Base-by-base conservation (phyloP, 2,329 filamentous ascomycete genomes). In the Hymenoscyphus occultus region DNA sequence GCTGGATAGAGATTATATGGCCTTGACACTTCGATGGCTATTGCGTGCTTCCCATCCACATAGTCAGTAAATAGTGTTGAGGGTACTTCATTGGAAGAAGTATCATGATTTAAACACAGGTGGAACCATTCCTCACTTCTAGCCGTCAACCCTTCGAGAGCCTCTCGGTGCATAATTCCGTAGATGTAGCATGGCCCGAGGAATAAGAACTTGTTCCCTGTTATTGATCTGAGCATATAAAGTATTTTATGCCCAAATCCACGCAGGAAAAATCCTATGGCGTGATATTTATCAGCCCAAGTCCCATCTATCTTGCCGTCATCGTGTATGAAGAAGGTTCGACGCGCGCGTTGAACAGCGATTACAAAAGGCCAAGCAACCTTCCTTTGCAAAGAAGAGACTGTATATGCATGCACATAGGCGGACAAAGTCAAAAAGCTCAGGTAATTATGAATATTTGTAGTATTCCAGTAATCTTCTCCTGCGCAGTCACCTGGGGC, bases 1-100 rank as follows among this genome's bases (percentile, higher is more conserved):
- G 22, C 22, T 28, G 1, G 28, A 28, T 28, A 2, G 28, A 22
- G 2, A 28, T 28, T 1, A 28, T 28, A 3, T 28, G 28, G 2
- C 28, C 28, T 28, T 28, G 28, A 28, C 3, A 28, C 10, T 48
- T 66, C 1, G 31, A 39, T 10, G 59, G 56, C 39, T 66, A 64
- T 56, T 64, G 62, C 35, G 54, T 28, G 28, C 28, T 28, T 28
- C 28, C 3, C 28, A 28, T 28, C 2, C 28, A 28, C 3, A 3
- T 28, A 28, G 28, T 28, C 3, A 28, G 28, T 28, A 28, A 66
- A 6, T 31, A 40, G 7, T 48, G 62, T 39, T 66, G 65, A 4
- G 64, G 65, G 31, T 62, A 62, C 16, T 66, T 48, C 22, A 45
- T 64, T 48, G 39, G 60, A 35, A 42, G 28, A 56, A 2, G 1